A percentile compares a stretch with the other conserved stretches of the same genome.
Conservation (phyloP, 768 basidiomycete genomes). For the Termitomyces sp. region DNA sequence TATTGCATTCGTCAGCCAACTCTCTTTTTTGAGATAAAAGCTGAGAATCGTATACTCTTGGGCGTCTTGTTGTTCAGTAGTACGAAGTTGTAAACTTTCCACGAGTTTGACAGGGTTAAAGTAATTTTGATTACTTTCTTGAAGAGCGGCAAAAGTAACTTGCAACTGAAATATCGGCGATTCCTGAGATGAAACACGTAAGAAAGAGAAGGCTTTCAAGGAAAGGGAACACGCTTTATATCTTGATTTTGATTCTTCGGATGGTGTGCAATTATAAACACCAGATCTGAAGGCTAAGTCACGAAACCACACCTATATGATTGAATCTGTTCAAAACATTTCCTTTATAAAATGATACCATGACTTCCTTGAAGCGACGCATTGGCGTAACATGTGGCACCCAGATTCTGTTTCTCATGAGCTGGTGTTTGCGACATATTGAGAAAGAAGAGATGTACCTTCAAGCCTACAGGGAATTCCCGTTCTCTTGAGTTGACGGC, state of each 20-base stretch:
- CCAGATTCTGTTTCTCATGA: conserved; percentile 67
- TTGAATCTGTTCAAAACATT: not conserved
- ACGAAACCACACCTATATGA: conserved; percentile 83
- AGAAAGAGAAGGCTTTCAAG: not conserved
- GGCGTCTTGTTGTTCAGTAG: conserved; percentile 92
- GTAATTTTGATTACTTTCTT: conserved; percentile 61
- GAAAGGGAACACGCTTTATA: conserved; percentile 29
- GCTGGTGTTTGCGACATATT: not conserved
- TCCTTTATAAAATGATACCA: not conserved
- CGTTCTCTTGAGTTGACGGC: conserved; percentile 42
- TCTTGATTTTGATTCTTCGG: conserved; percentile 42
- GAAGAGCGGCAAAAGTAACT: conserved; percentile 82
- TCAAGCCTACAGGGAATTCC: conserved; percentile 71
- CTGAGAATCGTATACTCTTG: conserved; percentile 65
- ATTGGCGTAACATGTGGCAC: conserved; percentile 96
- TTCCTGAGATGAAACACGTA: conserved; percentile 38
- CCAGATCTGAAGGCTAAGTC: conserved; percentile 77
- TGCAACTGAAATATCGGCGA: conserved; percentile 79
- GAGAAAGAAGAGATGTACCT: conserved; percentile 37
- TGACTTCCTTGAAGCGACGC: conserved; percentile 79
- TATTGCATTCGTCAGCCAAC: not conserved
- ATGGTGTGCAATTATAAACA: conserved; percentile 74
- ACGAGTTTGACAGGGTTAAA: conserved; percentile 87
- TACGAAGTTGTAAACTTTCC: conserved; percentile 76
- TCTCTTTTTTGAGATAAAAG: not conserved